Evolutionary conservation across 768 basidiomycete species (phyloP), one percentile per base, ranked within the genome.

Genomic region (Tylopilus vinaceipallidus): DNA sequence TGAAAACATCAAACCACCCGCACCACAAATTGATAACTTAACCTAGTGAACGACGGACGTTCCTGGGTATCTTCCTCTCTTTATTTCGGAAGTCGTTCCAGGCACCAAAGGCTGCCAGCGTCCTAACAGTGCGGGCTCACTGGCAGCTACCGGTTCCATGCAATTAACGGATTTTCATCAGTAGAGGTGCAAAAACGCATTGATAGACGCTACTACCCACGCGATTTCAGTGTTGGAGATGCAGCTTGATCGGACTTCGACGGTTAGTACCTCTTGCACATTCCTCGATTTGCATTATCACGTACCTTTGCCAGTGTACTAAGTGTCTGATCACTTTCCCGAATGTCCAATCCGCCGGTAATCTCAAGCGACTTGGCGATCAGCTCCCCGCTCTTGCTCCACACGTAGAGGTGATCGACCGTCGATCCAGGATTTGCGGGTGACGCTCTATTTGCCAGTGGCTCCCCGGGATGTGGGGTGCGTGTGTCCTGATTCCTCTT

Each of bases 371-470:
- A 46, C 39, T 30, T 36, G 35, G 11, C 38, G 51, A 61, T 58
- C 23, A 37, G 5, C 49, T 13, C 27, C 14, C 19, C 22, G 19
- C 27, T 29, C 5, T 3, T 17, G 17, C 30, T n/a, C 19, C 20
- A 17, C 27, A 27, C 4, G 3, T 23, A 14, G 32, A 34, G 35
- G 40, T 11, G 38, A 49, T 58, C 44, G n/a, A 16, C 33, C 39
- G 57, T 35, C 59, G 50, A 57, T 61, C 58, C 50, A 33, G 23
- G 55, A 49, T 53, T 45, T 8, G 33, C 55, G n/a, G 7, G 4
- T 19, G 13, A 17, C 35, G 8, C 33, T 23, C 27, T 27, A 43
- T 41, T 30, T 46, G 0, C 36, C 29, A 41, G n/a, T 23, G 26
- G 30, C 17, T 16, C n/a, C 9, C n/a, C 11, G 9, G 23, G 24